Conservation (phyloP, 2,329 filamentous ascomycete species). For the Tolypocladium pustulatum region DNA sequence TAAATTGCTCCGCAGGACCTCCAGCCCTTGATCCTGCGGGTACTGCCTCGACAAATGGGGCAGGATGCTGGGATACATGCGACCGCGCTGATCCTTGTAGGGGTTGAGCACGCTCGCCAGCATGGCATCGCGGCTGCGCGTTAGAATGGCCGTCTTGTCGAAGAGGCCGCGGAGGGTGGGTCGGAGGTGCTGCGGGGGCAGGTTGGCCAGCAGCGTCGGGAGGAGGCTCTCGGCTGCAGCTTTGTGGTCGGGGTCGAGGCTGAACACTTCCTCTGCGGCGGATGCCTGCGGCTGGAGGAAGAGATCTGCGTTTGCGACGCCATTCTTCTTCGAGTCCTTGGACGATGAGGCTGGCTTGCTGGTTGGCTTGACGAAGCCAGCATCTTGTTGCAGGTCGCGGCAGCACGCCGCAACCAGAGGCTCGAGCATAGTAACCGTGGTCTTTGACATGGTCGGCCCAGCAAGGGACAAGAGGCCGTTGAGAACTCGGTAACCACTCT, state of each 20-base stretch:
- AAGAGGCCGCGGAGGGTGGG: conserved; percentile 62
- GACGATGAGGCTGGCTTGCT: conserved; percentile 20
- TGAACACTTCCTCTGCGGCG: conserved; percentile 18
- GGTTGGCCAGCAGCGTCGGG: conserved; percentile 45
- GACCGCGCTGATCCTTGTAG: conserved; percentile 50
- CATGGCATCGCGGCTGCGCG: conserved; percentile 60
- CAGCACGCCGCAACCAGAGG: conserved; percentile 59
- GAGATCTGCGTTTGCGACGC: conserved; percentile 57
- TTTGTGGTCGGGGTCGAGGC: conserved; percentile 35
- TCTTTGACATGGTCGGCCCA: conserved; percentile 57
- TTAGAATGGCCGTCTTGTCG: conserved; percentile 71
- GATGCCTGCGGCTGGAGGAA: conserved; percentile 43
- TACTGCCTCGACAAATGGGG: conserved; percentile 66
- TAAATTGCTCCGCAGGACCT: conserved; percentile 57
- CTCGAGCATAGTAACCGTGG: conserved; percentile 52
- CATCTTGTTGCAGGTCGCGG: conserved; percentile 54
- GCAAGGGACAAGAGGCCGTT: conserved; percentile 46
- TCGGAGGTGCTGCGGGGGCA: conserved; percentile 59
- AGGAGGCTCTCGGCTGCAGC: conserved; percentile 53
- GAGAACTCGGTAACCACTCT: conserved; percentile 49
- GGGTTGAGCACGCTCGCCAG: conserved; percentile 75
- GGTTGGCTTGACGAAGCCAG: conserved; percentile 32
- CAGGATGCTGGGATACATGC: conserved; percentile 62
- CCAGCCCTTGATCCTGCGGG: conserved; percentile 52
- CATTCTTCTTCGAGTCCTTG: conserved; percentile 26